A percentile compares a stretch with the other conserved stretches of the same genome.
Conservation (phyloP, 257 asterid genomes). For the Fraxinus pennsylvanica region DNA sequence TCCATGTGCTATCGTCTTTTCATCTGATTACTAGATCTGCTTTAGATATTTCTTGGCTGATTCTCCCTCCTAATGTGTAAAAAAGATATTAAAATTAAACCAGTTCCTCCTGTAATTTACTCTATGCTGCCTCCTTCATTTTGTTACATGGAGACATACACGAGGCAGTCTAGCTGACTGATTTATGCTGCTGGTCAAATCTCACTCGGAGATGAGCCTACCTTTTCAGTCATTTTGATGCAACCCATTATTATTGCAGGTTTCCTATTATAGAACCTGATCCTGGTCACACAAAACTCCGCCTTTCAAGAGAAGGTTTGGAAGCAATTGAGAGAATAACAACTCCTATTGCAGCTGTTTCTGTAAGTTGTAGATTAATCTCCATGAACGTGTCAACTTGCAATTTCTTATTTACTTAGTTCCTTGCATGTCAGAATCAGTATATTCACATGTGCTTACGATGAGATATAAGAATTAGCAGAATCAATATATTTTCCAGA, state of each 20-base stretch:
- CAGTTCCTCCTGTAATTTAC: neutral
- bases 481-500: neutral
- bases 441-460: neutral
- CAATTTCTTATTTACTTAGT: slow-evolving; percentile 13
- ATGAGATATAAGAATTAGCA: slow-evolving; percentile 6
- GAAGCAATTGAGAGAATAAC: slow-evolving; percentile 84
- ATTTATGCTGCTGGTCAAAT: slow-evolving; percentile 1
- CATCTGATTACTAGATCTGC: slow-evolving; percentile 7
- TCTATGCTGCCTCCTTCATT: neutral
- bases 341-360: slow-evolving; percentile 88
- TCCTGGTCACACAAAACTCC: slow-evolving; percentile 93
- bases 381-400: slow-evolving; percentile 12
- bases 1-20: neutral
- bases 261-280: slow-evolving; percentile 95
- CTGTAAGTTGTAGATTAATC: slow-evolving; percentile 58
- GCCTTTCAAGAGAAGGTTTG: slow-evolving; percentile 83
- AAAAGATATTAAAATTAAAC: neutral
- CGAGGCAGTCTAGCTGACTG: neutral
- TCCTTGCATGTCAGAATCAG: neutral
- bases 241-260: slow-evolving; percentile 40
- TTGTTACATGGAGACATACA: neutral
- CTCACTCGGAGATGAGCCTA: slow-evolving; percentile 16
- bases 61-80: neutral
- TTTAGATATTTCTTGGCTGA: slow-evolving; percentile 9
- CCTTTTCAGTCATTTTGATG: neutral